Base-by-base conservation (phyloP, 2,329 filamentous ascomycete genomes). In the Fusarium chlamydosporum region DNA sequence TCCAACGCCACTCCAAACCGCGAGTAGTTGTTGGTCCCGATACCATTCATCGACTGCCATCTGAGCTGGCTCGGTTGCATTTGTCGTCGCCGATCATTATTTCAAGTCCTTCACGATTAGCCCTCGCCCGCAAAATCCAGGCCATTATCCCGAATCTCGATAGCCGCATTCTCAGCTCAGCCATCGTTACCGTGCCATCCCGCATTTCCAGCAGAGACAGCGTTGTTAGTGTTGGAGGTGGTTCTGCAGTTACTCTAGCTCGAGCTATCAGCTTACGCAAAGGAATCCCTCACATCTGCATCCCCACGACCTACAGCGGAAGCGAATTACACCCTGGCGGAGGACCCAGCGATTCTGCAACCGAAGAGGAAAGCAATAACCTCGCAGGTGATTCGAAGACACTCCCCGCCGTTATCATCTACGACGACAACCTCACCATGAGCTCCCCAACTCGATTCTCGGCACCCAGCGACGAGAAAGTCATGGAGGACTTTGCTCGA, bases 201-300 rank as follows among this genome's bases (percentile, higher is more conserved):
- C 43, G 73, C 16, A 73, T 79, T 7, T 55, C 73, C 7, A 78
- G 77, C 6, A 83, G 84, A 18, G 89, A 91, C 74, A 83, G 83
- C 29, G 80, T 90, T 38, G 79, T 90, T 43, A 89, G 86, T 40
- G 85, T 91, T 62, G 89, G 89, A 7, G 88, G 88, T 51, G 86
- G 87, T 29, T 88, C 86, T 55, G 89, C 88, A 4, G 86, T 88
- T 53, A 87, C 86, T 3, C 76, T 91, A 23, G 86, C 86, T 4
- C 85, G 86, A 67, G 83, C 84, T 1, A 82, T 89, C 53, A 82
- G 82, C 46, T 77, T 84, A 47, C 81, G 84, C 41, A 87, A 85
- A 34, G 81, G 81, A 0, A 78, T 88, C 34, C 85, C 84, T 20
- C 86, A 89, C 71, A 83, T 89, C 42, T 88, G 85, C 70, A 85